Evolutionary conservation across 768 basidiomycete genomes (phyloP), one percentile per base, ranked within the genome.

Genomic region (Pleurotus ostreatus): DNA sequence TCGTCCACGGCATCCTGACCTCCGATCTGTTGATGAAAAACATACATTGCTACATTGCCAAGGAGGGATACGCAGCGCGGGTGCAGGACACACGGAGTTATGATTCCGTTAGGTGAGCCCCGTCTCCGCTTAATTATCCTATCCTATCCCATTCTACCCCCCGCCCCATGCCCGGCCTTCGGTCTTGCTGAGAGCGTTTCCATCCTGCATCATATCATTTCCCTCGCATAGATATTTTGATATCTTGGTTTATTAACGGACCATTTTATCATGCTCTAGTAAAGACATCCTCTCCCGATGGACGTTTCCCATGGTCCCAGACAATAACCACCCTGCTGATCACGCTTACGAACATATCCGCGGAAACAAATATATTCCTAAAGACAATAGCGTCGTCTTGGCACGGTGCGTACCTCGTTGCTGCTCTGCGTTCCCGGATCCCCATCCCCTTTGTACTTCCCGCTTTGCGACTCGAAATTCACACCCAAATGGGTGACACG

Each of bases 291-390:
- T 98, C 26, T 83, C 92, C 44, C 79, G 97, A 61, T 94, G 94
- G 90, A 91, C 92, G 4, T 98, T 96, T 74, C 97, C 97, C 1
- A 76, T 98, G 7, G 94, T 94, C 4, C 96, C 96, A 7, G 97
- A 98, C 67, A 86, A 95, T 68, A 92, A 94, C 69, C 83, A 94
- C 63, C 94, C 93, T 2, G 82, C 86, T 12, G 86, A 86, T 5
- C 85, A 89, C 56, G 66, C 78, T 38, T 98, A 98, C 67, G 92
- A 96, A 66, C 86, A 94, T 65, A 80, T 88, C 37, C 82, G 89
- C 25, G 94, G 93, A 5, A 92, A 94, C 70, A 87, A 88, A 62
- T 99, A 98, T 66, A 81, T 95, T 59, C 84, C 94, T 16, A 83
- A 85, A 61, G 85, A 89, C 60, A 80, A 83, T 59, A 81, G 88